Conservation (phyloP, 257 asterid genomes). For the Coffea eugenioides region DNA sequence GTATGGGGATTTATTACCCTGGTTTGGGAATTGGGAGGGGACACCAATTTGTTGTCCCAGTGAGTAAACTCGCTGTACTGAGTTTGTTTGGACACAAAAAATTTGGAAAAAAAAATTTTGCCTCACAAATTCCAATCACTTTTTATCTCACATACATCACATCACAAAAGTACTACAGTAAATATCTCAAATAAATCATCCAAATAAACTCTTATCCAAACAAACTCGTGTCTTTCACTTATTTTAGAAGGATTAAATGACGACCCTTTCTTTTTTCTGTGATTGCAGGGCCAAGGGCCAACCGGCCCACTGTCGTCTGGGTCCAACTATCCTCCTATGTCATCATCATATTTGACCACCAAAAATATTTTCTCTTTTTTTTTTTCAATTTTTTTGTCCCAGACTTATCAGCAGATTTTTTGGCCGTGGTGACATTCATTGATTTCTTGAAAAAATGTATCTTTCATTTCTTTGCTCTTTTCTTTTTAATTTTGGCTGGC, state of each 20-base stretch:
- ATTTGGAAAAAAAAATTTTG: too few relatives aligned
- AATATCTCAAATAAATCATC: too few relatives aligned
- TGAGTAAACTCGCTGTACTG: conserved; percentile 13
- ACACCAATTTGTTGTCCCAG: conserved; percentile 3
- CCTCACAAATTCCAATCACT: too few relatives aligned
- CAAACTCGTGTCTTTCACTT: conserved; percentile 25
- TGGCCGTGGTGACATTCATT: not conserved
- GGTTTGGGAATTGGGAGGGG: not conserved
- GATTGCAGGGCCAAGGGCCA: conserved; percentile 9
- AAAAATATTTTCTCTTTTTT: not conserved
- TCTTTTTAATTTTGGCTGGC: not conserved
- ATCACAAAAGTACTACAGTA: too few relatives aligned
- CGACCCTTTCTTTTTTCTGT: not conserved
- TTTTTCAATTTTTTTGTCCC: not conserved
- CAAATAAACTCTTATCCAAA: too few relatives aligned
- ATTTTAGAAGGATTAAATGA: not conserved
- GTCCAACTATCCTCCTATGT: conserved; percentile 9
- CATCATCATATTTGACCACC: conserved; percentile 24
- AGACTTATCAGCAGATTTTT: not conserved
- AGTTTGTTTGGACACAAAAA: too few relatives aligned
- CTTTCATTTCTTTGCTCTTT: not conserved
- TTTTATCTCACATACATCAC: too few relatives aligned
- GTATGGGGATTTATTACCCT: not conserved
- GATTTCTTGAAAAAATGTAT: not conserved
- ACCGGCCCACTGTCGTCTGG: not conserved